Evolutionary conservation across 768 basidiomycete genomes (phyloP), one percentile per base, ranked within the genome.

Genomic region (Chlorophyllum brunneum): DNA sequence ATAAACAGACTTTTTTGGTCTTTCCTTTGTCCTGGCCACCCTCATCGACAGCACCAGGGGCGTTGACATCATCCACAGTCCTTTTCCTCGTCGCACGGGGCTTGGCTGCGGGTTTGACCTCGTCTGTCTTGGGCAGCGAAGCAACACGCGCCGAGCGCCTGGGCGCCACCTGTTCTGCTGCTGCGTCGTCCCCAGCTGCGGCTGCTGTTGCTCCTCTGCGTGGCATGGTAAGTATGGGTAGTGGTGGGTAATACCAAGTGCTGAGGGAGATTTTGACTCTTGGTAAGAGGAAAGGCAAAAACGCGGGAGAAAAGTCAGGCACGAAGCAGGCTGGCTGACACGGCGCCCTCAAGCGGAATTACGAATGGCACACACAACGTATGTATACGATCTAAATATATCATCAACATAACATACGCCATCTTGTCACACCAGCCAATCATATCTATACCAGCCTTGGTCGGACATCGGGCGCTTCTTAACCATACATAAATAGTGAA

Each of bases 111-210:
- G 57, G 43, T 47, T 65, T 59, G 15, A 59, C 56, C 42, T 64
- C 68, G 20, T 71, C 66, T n/a, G 66, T 63, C 50, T 69, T 72
- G 30, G 76, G 74, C 54, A 76, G 74, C 5, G 76, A 64, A 3
- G 80, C 78, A 51, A 85, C 76, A 46, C 84, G 68, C 13, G 74
- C 72, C 3, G 84, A 86, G 51, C 84, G 73, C 54, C 83, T 71
- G 7, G 78, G 76, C 37, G 76, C 71, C 37, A 22, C 44, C 15
- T 46, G 38, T 10, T 69, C 67, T 29, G 67, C 56, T 42, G 66
- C 65, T 51, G 65, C 54, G 37, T 61, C 51, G 4, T 67, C 56
- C 6, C 27, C 54, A 37, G 24, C 65, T 49, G 72, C 60, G 15
- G 42, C 30, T 20, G 51, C 29, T 20, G 47, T 27, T 44, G 37